These are phyloP conservation scores for Paraconiothyrium sp. DNA, from an alignment of 2,329 filamentous ascomycete genomes.

Conservation along the genomic window DNA sequence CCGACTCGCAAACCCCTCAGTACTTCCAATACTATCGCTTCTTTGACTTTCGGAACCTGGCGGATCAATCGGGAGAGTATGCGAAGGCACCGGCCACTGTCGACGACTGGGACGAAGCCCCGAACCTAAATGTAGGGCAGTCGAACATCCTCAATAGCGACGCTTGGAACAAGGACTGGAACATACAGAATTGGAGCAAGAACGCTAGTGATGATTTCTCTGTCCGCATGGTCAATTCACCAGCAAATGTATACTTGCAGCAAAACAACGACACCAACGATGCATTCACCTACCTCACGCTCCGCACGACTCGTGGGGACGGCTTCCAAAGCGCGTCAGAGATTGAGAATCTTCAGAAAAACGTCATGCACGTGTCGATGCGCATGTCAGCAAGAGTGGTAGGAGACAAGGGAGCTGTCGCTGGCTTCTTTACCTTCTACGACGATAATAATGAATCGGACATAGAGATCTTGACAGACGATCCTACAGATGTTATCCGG, in stretches of 20 bases:
- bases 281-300: constrained; percentile 54
- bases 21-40: constrained; percentile 63
- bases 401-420: constrained; percentile 58
- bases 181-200: constrained; percentile 58
- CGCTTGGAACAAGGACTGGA: constrained; percentile 48
- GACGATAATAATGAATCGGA: constrained; percentile 60
- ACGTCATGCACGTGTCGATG: constrained; percentile 59
- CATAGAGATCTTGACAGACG: constrained; percentile 63
- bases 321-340: constrained; percentile 59
- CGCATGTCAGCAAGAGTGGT: constrained; percentile 58
- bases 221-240: constrained; percentile 56
- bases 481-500: constrained; percentile 54
- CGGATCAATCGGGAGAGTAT: constrained; percentile 39
- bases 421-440: constrained; percentile 66
- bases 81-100: constrained; percentile 35
- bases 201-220: constrained; percentile 49
- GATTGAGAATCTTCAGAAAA: constrained; percentile 56
- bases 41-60: constrained; percentile 60
- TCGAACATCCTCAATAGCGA: constrained; percentile 52
- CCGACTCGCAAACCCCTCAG: constrained; percentile 45
- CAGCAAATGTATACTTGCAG: constrained; percentile 58
- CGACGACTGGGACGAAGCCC: constrained; percentile 33
- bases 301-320: constrained; percentile 56
- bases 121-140: constrained; percentile 37
- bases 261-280: constrained; percentile 36